Conservation (phyloP, 257 asterid genomes). For the Solanum bulbocastanum region DNA sequence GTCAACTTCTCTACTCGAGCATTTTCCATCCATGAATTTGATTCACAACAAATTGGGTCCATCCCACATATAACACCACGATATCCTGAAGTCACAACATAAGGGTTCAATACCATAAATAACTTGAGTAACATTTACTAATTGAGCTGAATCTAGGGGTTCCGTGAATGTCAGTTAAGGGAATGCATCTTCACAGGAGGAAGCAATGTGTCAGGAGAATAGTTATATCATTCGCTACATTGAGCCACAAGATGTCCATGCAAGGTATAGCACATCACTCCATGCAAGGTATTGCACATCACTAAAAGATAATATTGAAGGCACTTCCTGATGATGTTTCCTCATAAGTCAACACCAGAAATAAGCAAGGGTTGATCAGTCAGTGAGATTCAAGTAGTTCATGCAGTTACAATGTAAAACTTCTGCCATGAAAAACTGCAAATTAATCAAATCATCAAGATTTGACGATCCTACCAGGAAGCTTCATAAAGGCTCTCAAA, state of each 20-base stretch:
- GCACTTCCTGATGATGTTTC: not conserved
- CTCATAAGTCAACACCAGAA: not conserved
- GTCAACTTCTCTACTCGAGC: conserved; percentile 62
- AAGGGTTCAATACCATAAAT: not conserved
- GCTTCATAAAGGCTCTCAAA: not conserved
- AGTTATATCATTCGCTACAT: not conserved
- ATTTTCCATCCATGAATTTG: conserved; percentile 85
- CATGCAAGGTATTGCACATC: not conserved
- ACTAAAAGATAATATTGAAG: not conserved
- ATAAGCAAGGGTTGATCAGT: not conserved
- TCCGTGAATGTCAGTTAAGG: not conserved
- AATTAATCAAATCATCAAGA: not conserved
- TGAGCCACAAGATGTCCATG: not conserved
- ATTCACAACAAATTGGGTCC: conserved; percentile 96
- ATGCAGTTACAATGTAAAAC: not conserved
- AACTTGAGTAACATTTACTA: not conserved
- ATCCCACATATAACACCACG: conserved; percentile 90
- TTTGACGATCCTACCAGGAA: not conserved
- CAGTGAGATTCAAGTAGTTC: not conserved
- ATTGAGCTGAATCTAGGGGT: not conserved
- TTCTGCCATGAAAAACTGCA: not conserved
- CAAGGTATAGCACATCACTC: not conserved
- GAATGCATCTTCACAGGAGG: not conserved
- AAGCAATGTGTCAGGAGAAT: not conserved
- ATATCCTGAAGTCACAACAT: conserved; percentile 45